Evolutionary conservation across 345 rosid genomes (phyloP), one percentile per base, ranked within the genome.

Genomic region (Brassica cretica): DNA sequence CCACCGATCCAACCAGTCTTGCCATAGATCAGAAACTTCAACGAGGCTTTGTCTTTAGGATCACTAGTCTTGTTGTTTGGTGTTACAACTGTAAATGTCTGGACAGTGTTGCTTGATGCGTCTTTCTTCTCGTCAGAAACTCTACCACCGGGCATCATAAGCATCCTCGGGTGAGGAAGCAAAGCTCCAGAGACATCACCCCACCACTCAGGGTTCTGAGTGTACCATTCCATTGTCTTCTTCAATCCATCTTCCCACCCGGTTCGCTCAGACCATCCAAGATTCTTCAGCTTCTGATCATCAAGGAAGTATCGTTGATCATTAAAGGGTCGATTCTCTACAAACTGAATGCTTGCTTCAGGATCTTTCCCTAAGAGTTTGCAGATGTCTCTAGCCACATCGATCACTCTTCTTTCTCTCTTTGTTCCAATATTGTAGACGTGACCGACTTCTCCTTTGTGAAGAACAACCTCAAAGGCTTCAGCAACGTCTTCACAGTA

Each of bases 1-100:
- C 89, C 91, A 27, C 89, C 91, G n/a, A 88, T 73, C 89, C 88
- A 88, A 16, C 91, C 91, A n/a, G 84, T 84, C 69, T 68, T 81
- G 1, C 91, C 91, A 68, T 88, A 88, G 61, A 86, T 84, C 75
- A 86, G 33, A 77, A 88, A 85, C 78, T 88, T 85, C 71, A 84
- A 30, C 11, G 70, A 78, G 8, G 86, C 76, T 65, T 62, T 55
- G 16, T 44, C 73, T 25, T 63, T 35, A 1, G 70, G 76, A 70
- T 71, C 80, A 70, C 33, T 56, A 59, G 53, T 64, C 75, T 76
- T 66, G 70, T 68, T 66, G 62, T 4, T 66, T 5, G 84, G 78
- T 66, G 94, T 91, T 73, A 89, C 83, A 65, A 87, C 91, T 74
- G 85, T 89, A 35, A 81, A 78, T 71, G 83, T 83, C 87, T 87